phyloP scores from a whole-genome alignment of 2,329 filamentous ascomycete genomes.

The Arthrobotrys iridis region DNA sequence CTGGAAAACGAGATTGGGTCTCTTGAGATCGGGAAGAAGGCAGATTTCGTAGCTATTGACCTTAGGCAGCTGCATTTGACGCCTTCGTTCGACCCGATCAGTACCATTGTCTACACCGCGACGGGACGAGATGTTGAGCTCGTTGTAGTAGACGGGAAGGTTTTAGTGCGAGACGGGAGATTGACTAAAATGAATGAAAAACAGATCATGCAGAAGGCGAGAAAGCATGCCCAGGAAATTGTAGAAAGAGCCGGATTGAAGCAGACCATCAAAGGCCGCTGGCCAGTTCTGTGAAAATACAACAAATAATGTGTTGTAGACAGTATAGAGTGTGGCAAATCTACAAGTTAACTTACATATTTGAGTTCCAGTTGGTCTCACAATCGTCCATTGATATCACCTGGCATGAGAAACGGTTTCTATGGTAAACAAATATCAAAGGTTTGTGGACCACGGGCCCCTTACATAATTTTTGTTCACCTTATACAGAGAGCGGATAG shows the following conservation, averaged over 20 bases:
- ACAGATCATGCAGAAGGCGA: conserved; percentile 62
- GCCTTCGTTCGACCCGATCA: conserved; percentile 60
- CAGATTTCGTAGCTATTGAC: conserved; percentile 62
- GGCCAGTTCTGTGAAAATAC: conserved; percentile 59
- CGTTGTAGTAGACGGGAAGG: conserved; percentile 63
- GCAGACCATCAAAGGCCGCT: conserved; percentile 60
- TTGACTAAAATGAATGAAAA: conserved; percentile 62
- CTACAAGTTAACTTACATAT: too few relatives aligned
- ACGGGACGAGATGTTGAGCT: conserved; percentile 64
- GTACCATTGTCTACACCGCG: conserved; percentile 64
- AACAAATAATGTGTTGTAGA: conserved; percentile 3
- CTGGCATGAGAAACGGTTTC: not conserved
- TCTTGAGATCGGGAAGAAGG: conserved; percentile 64
- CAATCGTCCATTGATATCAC: not conserved
- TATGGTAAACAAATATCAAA: not conserved
- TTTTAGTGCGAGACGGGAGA: conserved; percentile 61
- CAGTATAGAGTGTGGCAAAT: conserved; percentile 3
- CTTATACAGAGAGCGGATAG: not conserved
- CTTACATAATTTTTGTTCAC: not conserved
- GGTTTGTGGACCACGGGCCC: not conserved
- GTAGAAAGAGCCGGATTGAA: conserved; percentile 61
- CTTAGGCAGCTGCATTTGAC: conserved; percentile 58
- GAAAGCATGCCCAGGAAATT: conserved; percentile 60
- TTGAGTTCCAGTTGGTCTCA: not conserved
- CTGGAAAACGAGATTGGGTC: conserved; percentile 61